phyloP scores from a whole-genome alignment of 2,329 filamentous ascomycete genomes.

The Magnaporthiopsis poae region DNA sequence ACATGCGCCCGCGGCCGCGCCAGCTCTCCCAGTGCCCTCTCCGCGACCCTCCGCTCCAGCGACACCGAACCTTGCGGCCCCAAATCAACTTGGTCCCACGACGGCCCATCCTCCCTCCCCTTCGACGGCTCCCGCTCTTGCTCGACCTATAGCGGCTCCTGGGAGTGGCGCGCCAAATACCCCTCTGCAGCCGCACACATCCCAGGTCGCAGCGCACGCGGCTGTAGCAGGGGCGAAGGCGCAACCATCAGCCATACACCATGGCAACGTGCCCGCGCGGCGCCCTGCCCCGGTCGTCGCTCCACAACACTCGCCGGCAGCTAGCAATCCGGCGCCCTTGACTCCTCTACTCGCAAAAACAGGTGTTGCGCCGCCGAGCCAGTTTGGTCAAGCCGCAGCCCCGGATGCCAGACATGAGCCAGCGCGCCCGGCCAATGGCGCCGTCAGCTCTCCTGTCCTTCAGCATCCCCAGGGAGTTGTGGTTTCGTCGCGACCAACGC shows the following conservation, averaged over 20 bases:
- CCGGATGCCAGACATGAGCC: slow-evolving; percentile 6
- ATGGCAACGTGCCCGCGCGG: background rate
- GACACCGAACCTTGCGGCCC: background rate
- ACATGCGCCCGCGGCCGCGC: background rate
- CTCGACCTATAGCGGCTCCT: too few species aligned
- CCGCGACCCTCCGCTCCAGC: background rate
- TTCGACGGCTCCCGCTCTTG: background rate
- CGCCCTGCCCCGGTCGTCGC: background rate
- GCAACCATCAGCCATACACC: background rate
- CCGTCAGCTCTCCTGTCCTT: slow-evolving; percentile 15
- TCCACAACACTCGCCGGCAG: background rate
- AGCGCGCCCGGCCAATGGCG: slow-evolving; percentile 11
- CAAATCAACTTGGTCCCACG: background rate
- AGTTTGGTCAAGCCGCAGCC: slow-evolving; percentile 5
- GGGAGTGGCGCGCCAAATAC: background rate
- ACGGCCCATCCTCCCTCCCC: background rate
- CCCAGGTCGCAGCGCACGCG: background rate
- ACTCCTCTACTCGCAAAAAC: background rate
- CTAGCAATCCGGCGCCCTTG: background rate
- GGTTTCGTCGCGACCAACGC: slow-evolving; percentile 18
- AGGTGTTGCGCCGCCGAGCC: slow-evolving; percentile 3
- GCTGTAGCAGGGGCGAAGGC: too few species aligned
- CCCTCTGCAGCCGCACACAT: background rate
- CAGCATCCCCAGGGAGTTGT: slow-evolving; percentile 29
- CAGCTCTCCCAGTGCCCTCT: background rate